Percentiles rank a stretch among this genome's conserved stretches.
These are phyloP conservation scores for Mimosa pudica DNA, from an alignment of 306 rosid genomes.

Conservation along the genomic window DNA sequence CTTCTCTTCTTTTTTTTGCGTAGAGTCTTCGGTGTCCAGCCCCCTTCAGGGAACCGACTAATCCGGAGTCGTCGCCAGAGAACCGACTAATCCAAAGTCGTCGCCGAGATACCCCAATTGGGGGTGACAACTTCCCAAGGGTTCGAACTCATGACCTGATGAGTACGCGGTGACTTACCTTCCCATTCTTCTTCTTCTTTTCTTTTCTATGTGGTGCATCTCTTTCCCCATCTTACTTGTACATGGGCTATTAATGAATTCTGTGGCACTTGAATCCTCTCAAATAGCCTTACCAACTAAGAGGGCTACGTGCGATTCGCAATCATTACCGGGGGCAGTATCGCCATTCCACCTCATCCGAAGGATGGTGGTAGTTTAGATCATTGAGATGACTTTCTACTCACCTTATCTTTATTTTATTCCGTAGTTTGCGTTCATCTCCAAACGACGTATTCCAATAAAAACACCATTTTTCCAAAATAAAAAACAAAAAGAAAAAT, in stretches of 20 bases:
- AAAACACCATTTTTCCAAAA: not conserved
- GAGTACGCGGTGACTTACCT: no score
- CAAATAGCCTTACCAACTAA: slow-evolving; percentile 31
- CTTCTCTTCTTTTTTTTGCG: no score
- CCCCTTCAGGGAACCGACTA: no score
- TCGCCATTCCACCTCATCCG: slow-evolving; percentile 35
- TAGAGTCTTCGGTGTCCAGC: no score
- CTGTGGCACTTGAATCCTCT: slow-evolving; percentile 16
- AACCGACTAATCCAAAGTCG: no score
- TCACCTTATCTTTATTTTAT: slow-evolving; percentile 82
- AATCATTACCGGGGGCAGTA: slow-evolving; percentile 51
- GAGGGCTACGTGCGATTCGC: not conserved
- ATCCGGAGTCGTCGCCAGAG: no score
- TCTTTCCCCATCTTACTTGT: slow-evolving; percentile 38
- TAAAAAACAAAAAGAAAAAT: slow-evolving; percentile 22
- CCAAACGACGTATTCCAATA: slow-evolving; percentile 50
- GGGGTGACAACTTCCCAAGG: no score
- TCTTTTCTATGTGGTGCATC: not conserved
- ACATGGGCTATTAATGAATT: slow-evolving; percentile 44
- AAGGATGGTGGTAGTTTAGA: slow-evolving; percentile 64
- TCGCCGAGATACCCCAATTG: no score
- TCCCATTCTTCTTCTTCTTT: not conserved
- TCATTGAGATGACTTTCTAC: slow-evolving; percentile 81
- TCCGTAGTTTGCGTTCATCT: slow-evolving; percentile 69
- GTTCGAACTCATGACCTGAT: no score